Evolutionary conservation across 352 stramenopile species (phyloP).

Genomic region (Nothophytophthora sp.): DNA sequence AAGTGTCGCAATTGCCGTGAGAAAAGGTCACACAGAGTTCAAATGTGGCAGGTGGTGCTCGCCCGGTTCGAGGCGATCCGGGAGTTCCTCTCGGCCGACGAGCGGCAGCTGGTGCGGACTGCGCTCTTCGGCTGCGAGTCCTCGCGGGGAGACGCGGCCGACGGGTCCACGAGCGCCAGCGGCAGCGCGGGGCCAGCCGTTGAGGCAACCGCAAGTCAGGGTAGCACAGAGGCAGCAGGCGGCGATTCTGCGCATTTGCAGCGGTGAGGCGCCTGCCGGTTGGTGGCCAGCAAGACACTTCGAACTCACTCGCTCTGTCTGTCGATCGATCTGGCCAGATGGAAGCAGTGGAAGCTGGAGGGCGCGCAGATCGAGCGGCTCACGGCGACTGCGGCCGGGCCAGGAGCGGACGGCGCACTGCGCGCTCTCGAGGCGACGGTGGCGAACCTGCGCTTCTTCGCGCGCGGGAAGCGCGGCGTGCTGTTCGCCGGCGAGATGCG

Average conservation of each 20-base stretch:
- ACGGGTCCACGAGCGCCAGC: not conserved
- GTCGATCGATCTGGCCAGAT: constrained; percentile 34
- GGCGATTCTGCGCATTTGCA: constrained; percentile 44
- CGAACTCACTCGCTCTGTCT: too few species aligned
- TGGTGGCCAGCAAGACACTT: too few species aligned
- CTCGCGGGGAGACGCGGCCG: too few species aligned
- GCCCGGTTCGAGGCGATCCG: constrained; percentile 42
- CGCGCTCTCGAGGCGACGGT: constrained; percentile 23
- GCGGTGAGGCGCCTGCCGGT: constrained; percentile 21
- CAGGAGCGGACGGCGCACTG: constrained; percentile 16
- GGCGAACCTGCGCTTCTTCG: constrained; percentile 55
- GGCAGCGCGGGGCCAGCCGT: constrained; percentile 5
- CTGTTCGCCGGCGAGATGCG: constrained; percentile 46
- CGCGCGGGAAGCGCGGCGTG: constrained; percentile 63
- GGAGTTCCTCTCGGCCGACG: constrained; percentile 27
- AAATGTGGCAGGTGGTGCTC: constrained; percentile 47
- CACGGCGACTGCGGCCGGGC: constrained; percentile 20
- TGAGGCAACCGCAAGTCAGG: not conserved
- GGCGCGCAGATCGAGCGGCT: constrained; percentile 56
- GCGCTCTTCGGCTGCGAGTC: constrained; percentile 12
- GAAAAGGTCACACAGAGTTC: too few species aligned
- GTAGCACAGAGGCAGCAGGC: not conserved
- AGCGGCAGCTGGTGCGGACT: constrained; percentile 24
- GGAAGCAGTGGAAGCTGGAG: constrained; percentile 68
- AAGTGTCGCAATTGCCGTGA: not conserved